These are phyloP conservation scores for Beauveria scarabaeidicola DNA, from an alignment of 2,329 filamentous ascomycete species.

Conservation along the genomic window DNA sequence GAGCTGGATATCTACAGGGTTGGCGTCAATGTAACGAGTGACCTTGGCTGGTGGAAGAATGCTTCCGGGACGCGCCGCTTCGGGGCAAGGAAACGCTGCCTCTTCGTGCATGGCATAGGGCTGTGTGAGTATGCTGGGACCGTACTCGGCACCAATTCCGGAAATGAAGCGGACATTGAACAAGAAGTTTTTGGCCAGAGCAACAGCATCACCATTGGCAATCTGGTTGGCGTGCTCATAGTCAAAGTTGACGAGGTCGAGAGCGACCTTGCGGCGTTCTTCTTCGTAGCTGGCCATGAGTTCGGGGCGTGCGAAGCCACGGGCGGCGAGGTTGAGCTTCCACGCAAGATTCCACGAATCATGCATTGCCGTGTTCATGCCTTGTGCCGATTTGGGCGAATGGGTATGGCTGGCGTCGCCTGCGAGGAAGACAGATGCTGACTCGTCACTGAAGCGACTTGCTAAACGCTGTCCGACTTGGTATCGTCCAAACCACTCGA, in stretches of 20 bases:
- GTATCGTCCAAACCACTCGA: slow-evolving; percentile 66
- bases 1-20: slow-evolving; percentile 68
- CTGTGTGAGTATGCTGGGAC: slow-evolving; percentile 42
- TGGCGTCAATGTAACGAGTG: slow-evolving; percentile 67
- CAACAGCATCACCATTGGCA: slow-evolving; percentile 52
- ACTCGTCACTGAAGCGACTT: slow-evolving; percentile 55
- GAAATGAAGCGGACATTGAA: slow-evolving; percentile 67
- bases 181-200: slow-evolving; percentile 59
- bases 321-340: slow-evolving; percentile 44
- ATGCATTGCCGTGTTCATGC: slow-evolving; percentile 53
- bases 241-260: slow-evolving; percentile 52
- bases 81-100: neutral
- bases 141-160: slow-evolving; percentile 57
- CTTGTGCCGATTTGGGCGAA: slow-evolving; percentile 63
- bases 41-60: slow-evolving; percentile 60
- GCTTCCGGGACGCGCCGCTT: slow-evolving; percentile 40
- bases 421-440: slow-evolving; percentile 56
- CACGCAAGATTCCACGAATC: slow-evolving; percentile 54
- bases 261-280: slow-evolving; percentile 53
- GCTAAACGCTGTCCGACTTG: slow-evolving; percentile 64
- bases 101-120: slow-evolving; percentile 35
- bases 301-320: slow-evolving; percentile 44
- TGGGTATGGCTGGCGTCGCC: slow-evolving; percentile 67
- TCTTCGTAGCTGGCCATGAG: slow-evolving; percentile 54
- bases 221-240: slow-evolving; percentile 50